These are phyloP conservation scores for Penicillium sp. DNA, from an alignment of 2,329 filamentous ascomycete species.

Conservation along the genomic window DNA sequence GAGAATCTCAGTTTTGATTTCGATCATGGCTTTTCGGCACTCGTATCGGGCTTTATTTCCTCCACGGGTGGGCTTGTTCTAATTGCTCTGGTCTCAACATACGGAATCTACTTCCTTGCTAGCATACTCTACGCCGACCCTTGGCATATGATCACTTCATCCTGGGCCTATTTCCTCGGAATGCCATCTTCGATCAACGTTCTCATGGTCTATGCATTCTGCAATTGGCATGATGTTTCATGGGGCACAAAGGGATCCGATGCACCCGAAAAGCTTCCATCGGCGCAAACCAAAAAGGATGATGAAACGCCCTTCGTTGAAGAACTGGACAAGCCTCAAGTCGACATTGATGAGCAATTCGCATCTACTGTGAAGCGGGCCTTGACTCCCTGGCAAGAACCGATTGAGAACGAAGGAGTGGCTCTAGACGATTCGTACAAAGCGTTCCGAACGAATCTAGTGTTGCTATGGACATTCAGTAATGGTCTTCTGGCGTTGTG, in stretches of 20 bases:
- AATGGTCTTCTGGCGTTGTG: slow-evolving; percentile 79
- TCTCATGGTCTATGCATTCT: slow-evolving; percentile 96
- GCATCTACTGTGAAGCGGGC: slow-evolving; percentile 91
- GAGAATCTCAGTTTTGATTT: slow-evolving; percentile 71
- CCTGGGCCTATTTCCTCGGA: slow-evolving; percentile 82
- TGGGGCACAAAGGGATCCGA: slow-evolving; percentile 99
- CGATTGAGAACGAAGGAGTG: slow-evolving; percentile 71
- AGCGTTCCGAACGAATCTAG: slow-evolving; percentile 91
- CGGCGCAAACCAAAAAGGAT: slow-evolving; percentile 78
- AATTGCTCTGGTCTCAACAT: slow-evolving; percentile 84
- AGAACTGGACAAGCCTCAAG: slow-evolving; percentile 90
- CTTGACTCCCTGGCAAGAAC: slow-evolving; percentile 73
- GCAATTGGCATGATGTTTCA: slow-evolving; percentile 98
- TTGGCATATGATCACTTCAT: slow-evolving; percentile 99
- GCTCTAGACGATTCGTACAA: slow-evolving; percentile 96
- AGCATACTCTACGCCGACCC: slow-evolving; percentile 96
- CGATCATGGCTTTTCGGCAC: slow-evolving; percentile 57
- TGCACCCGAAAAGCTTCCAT: slow-evolving; percentile 84
- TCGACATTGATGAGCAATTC: slow-evolving; percentile 94
- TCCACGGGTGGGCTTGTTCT: slow-evolving; percentile 79
- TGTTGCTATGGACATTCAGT: slow-evolving; percentile 87
- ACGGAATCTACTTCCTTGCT: slow-evolving; percentile 89
- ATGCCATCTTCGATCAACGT: slow-evolving; percentile 98
- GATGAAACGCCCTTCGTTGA: slow-evolving; percentile 85
- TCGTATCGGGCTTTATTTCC: slow-evolving; percentile 75